Evolutionary conservation across 257 asterid genomes (phyloP).

Genomic region (Solanum dulcamara): DNA sequence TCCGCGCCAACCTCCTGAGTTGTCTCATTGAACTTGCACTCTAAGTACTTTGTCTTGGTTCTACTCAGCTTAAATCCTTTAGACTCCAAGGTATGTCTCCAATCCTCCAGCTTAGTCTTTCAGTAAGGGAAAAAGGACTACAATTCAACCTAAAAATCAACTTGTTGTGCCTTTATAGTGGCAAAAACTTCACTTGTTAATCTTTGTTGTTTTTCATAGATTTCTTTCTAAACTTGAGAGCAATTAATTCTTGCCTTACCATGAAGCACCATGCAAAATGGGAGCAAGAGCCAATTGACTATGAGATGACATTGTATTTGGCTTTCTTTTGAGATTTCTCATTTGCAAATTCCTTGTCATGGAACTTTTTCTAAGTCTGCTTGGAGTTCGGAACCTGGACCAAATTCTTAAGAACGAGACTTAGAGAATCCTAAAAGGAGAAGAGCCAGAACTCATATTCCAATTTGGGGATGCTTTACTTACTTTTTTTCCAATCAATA

Average conservation of each 20-base stretch:
- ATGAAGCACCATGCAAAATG: not conserved
- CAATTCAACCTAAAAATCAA: not conserved
- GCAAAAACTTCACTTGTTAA: not conserved
- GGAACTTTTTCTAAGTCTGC: not conserved
- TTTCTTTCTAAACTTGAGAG: not conserved
- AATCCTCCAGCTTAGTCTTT: too few relatives aligned
- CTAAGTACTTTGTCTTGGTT: too few relatives aligned
- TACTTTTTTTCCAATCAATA: not conserved
- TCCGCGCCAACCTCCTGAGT: too few relatives aligned
- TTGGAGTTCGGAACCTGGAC: not conserved
- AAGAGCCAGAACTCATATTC: not conserved
- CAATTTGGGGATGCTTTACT: not conserved
- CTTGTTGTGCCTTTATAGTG: not conserved
- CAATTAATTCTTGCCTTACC: not conserved
- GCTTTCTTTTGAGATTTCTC: not conserved
- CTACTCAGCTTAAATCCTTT: too few relatives aligned
- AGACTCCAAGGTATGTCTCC: too few relatives aligned
- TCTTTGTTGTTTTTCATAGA: not conserved
- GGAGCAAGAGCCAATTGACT: not conserved
- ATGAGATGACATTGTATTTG: not conserved
- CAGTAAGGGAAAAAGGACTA: not conserved
- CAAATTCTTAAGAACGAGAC: not conserved
- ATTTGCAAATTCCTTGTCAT: not conserved
- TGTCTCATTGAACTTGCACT: too few relatives aligned
- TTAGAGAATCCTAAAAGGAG: not conserved